Base-by-base conservation (phyloP, 2,329 filamentous ascomycete species). In the Rhytidhysteron rufulum region DNA sequence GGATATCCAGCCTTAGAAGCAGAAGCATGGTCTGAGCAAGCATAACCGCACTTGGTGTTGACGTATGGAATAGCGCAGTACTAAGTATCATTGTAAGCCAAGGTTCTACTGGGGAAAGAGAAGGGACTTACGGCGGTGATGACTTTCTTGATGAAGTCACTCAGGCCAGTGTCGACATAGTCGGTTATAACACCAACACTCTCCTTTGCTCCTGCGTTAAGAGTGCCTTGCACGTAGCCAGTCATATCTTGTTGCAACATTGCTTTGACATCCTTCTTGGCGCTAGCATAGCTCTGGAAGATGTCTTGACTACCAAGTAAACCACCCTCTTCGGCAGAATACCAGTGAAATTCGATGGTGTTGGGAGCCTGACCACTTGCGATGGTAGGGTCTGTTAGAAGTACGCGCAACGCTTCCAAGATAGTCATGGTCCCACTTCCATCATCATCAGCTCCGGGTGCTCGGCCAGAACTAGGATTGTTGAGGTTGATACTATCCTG, bases 171-270 rank as follows among this genome's bases (percentile, higher is more conserved):
- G 62, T 96, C 86, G 32, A 97, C 91, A 55, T 78, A 96, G 67
- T 97, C 91, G 4, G 86, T 89, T 56, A 97, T 95, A 37, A 97
- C 87, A 31, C 91, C 91, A 3, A 97, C 86, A 33, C 82, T 85
- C 73, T 96, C 91, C 4, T 82, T 78, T 65, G 87, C 76, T 43
- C 89, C 89, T 3, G 87, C 84, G 50, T 93, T 86, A 16, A 93
- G 70, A 0, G 89, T 95, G 55, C 83, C 83, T 62, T 90, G 81
- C 4, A 89, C 78, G 62, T 85, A 96, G 15, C 91, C 91, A 2
- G 62, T 64, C 91, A 97, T 97, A 66, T 97, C 91, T 68, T 97
- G 91, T 71, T 97, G 91, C 39, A 97, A 79, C 93, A 97, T 97
- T 24, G 91, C 91, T 70, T 91, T 94, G 65, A 97, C 77, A 50